Evolutionary conservation across 495 filamentous ascomycete species (phyloP).

Genomic region (Penicillium simplicissimum): DNA sequence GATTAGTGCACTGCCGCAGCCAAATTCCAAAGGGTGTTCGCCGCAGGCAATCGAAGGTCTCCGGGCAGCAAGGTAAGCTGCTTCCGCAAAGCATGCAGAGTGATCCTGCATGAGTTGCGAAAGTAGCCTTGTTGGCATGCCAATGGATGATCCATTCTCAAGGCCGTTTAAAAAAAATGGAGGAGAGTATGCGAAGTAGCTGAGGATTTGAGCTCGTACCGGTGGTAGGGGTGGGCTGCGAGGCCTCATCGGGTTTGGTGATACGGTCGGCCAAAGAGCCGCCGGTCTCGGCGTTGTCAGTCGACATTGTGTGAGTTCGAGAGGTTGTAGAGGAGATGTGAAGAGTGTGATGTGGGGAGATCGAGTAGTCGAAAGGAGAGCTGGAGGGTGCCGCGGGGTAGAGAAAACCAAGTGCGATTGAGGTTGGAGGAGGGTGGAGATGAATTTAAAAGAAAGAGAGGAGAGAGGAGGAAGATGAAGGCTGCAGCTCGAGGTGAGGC

Average conservation of each 20-base stretch:
- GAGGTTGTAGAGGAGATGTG: background rate
- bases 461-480: background rate
- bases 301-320: slow-evolving; percentile 30
- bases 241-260: slow-evolving; percentile 45
- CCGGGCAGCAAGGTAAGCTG: background rate
- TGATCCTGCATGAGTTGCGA: background rate
- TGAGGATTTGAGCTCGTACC: slow-evolving; percentile 28
- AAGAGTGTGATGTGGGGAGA: slow-evolving; percentile 1
- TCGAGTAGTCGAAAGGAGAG: background rate
- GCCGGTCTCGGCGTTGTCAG: slow-evolving; percentile 33
- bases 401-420: background rate
- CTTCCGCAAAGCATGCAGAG: background rate
- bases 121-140: background rate
- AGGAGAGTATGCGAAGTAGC: slow-evolving; percentile 10
- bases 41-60: background rate
- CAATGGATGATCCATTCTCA: background rate
- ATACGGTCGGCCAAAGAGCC: slow-evolving; percentile 65
- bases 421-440: background rate
- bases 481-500: background rate
- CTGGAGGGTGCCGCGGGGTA: slow-evolving; percentile 9
- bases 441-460: background rate
- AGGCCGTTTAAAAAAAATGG: background rate
- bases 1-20: slow-evolving; percentile 21
- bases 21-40: background rate
- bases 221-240: slow-evolving; percentile 15